These are phyloP conservation scores for Tulasnella sp. DNA, from an alignment of 768 basidiomycete species.

Conservation along the genomic window DNA sequence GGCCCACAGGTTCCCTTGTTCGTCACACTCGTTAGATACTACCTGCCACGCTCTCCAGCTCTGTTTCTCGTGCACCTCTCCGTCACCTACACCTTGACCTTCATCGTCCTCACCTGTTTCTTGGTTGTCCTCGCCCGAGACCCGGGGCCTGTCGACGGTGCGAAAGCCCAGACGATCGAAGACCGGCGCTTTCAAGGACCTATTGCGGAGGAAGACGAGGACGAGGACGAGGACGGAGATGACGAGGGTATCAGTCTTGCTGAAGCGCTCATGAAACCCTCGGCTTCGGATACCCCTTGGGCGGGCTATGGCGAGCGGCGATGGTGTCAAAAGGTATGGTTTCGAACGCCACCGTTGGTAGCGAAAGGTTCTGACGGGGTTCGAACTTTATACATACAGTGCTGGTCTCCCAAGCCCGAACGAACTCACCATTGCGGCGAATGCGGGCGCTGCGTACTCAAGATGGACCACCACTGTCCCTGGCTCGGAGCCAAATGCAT, in stretches of 20 bases:
- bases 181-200: slow-evolving; percentile 19
- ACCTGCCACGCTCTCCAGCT: slow-evolving; percentile 27
- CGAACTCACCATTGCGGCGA: slow-evolving; percentile 65
- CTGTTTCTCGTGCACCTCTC: slow-evolving; percentile 35
- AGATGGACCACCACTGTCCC: slow-evolving; percentile 85
- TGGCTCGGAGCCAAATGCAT: slow-evolving; percentile 73
- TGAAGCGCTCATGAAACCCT: slow-evolving; percentile 46
- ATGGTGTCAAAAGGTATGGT: slow-evolving; percentile 15
- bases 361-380: slow-evolving; percentile 18
- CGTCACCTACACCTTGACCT: slow-evolving; percentile 54
- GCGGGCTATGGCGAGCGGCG: slow-evolving; percentile 13
- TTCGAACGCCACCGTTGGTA: slow-evolving; percentile 39
- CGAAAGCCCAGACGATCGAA: slow-evolving; percentile 3
- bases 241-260: slow-evolving; percentile 37
- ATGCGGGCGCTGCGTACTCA: slow-evolving; percentile 70
- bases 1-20: slow-evolving; percentile 3
- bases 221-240: slow-evolving; percentile 29
- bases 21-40: slow-evolving; percentile 20
- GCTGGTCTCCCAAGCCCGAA: slow-evolving; percentile 71
- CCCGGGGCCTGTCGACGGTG: slow-evolving; percentile 46
- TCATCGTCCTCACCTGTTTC: slow-evolving; percentile 60
- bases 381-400: slow-evolving; percentile 37
- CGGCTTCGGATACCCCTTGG: slow-evolving; percentile 19
- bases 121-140: slow-evolving; percentile 62
- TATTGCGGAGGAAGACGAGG: slow-evolving; percentile 12